Percentiles rank a stretch among this genome's conserved stretches.
phyloP scores from a whole-genome alignment of 2,329 filamentous ascomycete species.

The Drechslerella dactyloides region DNA sequence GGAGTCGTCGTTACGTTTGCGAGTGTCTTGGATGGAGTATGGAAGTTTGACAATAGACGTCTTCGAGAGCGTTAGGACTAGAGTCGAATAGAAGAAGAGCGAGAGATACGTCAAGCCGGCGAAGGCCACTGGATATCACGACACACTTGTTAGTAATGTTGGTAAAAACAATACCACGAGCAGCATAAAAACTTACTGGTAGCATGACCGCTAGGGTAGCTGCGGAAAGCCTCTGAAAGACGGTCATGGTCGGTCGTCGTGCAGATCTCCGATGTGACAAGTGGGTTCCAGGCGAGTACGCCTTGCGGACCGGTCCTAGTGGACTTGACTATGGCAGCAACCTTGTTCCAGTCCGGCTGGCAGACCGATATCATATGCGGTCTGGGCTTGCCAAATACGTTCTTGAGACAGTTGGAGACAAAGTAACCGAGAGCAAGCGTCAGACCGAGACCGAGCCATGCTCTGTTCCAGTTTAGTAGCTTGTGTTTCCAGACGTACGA shows the following conservation, averaged over 20 bases:
- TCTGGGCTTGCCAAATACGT: slow-evolving; percentile 69
- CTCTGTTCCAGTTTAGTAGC: slow-evolving; percentile 87
- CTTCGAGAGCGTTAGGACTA: slow-evolving; percentile 66
- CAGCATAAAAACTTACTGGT: slow-evolving; percentile 61
- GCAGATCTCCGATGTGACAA: slow-evolving; percentile 82
- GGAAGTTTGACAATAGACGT: slow-evolving; percentile 39
- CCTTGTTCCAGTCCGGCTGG: slow-evolving; percentile 72
- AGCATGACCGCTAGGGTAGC: slow-evolving; percentile 79
- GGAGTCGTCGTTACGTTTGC: slow-evolving; percentile 6
- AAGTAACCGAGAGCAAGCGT: slow-evolving; percentile 75
- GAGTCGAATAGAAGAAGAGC: slow-evolving; percentile 84
- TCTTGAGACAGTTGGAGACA: slow-evolving; percentile 86
- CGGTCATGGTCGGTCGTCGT: slow-evolving; percentile 66
- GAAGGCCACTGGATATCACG: slow-evolving; percentile 69
- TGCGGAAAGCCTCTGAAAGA: slow-evolving; percentile 82
- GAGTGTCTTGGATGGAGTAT: slow-evolving; percentile 11
- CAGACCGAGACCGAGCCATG: slow-evolving; percentile 80
- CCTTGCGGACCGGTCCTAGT: slow-evolving; percentile 65
- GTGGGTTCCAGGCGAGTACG: slow-evolving; percentile 66
- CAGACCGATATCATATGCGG: slow-evolving; percentile 74
- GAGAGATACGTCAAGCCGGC: slow-evolving; percentile 83
- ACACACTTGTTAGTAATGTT: slow-evolving; percentile 53
- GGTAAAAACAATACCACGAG: slow-evolving; percentile 12
- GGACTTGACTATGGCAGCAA: slow-evolving; percentile 66
- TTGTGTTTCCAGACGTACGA: slow-evolving; percentile 77